A percentile compares a stretch with the other conserved stretches of the same genome.
Evolutionary conservation across 768 basidiomycete species (phyloP).

Genomic region (Phaeotremella skinneri): DNA sequence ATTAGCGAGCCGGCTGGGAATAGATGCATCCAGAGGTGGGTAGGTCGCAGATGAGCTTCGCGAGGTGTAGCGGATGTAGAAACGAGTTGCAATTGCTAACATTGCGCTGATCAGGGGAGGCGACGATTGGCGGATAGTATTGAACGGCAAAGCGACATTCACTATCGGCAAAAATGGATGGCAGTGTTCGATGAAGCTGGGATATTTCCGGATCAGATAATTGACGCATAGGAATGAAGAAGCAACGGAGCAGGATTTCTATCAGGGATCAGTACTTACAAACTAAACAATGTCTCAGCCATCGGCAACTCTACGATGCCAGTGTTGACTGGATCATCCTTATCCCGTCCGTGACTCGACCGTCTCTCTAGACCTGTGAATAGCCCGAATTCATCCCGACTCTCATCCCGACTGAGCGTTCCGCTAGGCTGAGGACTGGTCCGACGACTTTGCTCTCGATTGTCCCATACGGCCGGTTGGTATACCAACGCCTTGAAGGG

Average conservation of each 20-base stretch:
- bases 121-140: constrained; percentile 11
- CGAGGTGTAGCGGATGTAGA: constrained; percentile 18
- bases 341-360: constrained; percentile 13
- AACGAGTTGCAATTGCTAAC: neutral
- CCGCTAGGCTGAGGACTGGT: constrained; percentile 27
- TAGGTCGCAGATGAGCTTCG: constrained; percentile 12
- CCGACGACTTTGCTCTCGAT: constrained; percentile 33
- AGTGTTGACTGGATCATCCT: constrained; percentile 37
- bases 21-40: neutral
- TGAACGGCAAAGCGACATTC: constrained; percentile 1
- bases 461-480: constrained; percentile 42
- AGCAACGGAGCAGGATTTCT: too few relatives aligned
- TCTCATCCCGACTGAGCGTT: constrained; percentile 26
- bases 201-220: too few relatives aligned
- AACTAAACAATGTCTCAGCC: constrained; percentile 33
- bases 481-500: constrained; percentile 41
- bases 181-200: constrained; percentile 38
- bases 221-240: too few relatives aligned
- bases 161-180: constrained; percentile 32
- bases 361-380: constrained; percentile 13
- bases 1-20: constrained; percentile 8
- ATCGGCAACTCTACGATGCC: constrained; percentile 26
- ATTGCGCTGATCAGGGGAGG: neutral
- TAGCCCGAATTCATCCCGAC: constrained; percentile 8
- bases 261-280: constrained; percentile 29